phyloP scores from a whole-genome alignment of 257 asterid species.

The Solanum lycopersicoides region DNA sequence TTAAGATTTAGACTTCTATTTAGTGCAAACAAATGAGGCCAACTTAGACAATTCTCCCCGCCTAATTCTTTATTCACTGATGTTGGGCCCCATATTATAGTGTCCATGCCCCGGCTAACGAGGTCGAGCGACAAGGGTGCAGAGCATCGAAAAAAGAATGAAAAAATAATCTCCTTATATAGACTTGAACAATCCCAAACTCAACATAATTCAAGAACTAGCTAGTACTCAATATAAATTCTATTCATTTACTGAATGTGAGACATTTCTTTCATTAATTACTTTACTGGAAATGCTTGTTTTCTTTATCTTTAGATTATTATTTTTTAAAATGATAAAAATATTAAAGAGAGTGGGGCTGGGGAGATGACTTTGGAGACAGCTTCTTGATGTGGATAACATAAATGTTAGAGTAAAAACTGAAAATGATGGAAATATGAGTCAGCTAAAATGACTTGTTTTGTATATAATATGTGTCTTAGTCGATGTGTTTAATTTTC shows the following conservation, averaged over 20 bases:
- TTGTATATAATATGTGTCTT: background rate
- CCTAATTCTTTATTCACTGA: too few relatives aligned
- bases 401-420: background rate
- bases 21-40: too few relatives aligned
- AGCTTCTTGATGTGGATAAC: background rate
- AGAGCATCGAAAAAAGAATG: too few relatives aligned
- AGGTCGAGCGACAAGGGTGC: too few relatives aligned
- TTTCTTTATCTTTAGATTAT: background rate
- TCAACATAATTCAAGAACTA: too few relatives aligned
- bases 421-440: background rate
- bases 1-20: too few relatives aligned
- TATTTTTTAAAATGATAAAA: background rate
- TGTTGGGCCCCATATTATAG: too few relatives aligned
- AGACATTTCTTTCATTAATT: background rate
- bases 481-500: background rate
- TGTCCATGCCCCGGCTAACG: too few relatives aligned
- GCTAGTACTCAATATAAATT: too few relatives aligned
- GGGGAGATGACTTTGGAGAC: background rate
- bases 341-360: background rate
- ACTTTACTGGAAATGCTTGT: background rate
- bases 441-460: background rate
- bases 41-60: too few relatives aligned
- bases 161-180: too few relatives aligned
- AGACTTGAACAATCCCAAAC: too few relatives aligned
- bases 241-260: background rate